Evolutionary conservation across 306 rosid genomes (phyloP).

Genomic region (Albizia julibrissin): DNA sequence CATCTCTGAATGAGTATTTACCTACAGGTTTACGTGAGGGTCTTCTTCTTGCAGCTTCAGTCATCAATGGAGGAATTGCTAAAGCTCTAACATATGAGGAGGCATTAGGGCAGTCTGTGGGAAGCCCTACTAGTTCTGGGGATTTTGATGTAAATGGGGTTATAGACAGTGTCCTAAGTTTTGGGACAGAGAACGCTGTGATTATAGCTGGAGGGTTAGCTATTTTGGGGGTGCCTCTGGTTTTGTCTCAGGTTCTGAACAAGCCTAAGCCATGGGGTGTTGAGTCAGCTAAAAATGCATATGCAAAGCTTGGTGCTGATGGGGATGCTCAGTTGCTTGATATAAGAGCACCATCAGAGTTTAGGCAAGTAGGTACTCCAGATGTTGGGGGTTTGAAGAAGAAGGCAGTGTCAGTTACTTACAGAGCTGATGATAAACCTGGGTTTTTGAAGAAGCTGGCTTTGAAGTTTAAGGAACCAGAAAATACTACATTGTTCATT

Average conservation of each 20-base stretch:
- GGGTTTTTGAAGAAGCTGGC: constrained; percentile 83
- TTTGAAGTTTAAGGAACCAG: constrained; percentile 86
- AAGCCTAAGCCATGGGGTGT: constrained; percentile 84
- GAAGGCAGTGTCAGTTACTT: constrained; percentile 64
- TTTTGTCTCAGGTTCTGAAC: constrained; percentile 70
- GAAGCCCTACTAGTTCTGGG: constrained; percentile 35
- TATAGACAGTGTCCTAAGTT: constrained; percentile 53
- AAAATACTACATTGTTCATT: constrained; percentile 84
- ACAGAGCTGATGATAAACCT: constrained; percentile 77
- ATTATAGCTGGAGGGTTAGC: constrained; percentile 74
- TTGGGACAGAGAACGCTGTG: constrained; percentile 73
- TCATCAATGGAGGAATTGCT: constrained; percentile 55
- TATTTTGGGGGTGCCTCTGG: constrained; percentile 73
- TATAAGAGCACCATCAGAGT: constrained; percentile 67
- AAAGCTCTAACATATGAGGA: constrained; percentile 83
- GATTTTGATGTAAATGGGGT: constrained; percentile 55
- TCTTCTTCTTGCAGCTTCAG: constrained; percentile 60
- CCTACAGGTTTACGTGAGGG: constrained; percentile 53
- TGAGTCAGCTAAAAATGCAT: constrained; percentile 87
- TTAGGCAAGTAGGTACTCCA: constrained; percentile 74
- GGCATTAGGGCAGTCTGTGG: constrained; percentile 51
- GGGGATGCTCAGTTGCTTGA: constrained; percentile 79
- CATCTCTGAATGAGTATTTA: constrained; percentile 31
- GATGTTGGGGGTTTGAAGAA: constrained; percentile 72
- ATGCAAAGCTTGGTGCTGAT: constrained; percentile 74